These are phyloP conservation scores for Nitzschia putrida DNA, from an alignment of 108 stramenopile genomes.

Conservation along the genomic window DNA sequence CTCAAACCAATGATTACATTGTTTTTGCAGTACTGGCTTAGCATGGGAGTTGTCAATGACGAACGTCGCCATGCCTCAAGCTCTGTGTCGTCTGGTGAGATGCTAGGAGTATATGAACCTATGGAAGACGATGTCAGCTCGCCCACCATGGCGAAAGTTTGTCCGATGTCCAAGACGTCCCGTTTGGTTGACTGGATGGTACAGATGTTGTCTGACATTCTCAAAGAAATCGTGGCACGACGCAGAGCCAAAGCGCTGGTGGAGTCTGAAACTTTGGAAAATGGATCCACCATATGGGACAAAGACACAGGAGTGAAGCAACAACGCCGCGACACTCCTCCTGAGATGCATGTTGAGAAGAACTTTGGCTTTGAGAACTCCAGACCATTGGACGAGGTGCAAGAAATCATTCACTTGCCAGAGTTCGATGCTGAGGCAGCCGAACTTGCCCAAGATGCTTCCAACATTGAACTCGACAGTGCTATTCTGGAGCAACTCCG, in stretches of 20 bases:
- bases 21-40: too few species aligned
- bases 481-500: neutral
- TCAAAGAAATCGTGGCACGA: slow-evolving; percentile 18
- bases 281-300: neutral
- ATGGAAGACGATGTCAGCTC: neutral
- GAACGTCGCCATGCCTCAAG: too few species aligned
- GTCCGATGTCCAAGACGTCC: neutral
- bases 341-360: neutral
- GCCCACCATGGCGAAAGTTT: too few species aligned
- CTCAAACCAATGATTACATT: too few species aligned
- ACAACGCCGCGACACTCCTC: neutral
- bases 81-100: too few species aligned
- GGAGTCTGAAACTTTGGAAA: too few species aligned
- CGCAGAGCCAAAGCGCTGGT: slow-evolving; percentile 5
- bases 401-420: slow-evolving; percentile 13
- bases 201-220: slow-evolving; percentile 10
- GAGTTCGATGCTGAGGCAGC: neutral
- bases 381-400: neutral
- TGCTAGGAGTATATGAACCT: neutral
- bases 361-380: neutral
- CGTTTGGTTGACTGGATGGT: slow-evolving; percentile 27
- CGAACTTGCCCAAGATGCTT: neutral
- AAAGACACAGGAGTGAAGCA: too few species aligned
- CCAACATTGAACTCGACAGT: neutral
- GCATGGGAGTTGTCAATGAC: too few species aligned